Evolutionary conservation across 805 yeast genomes (phyloP).

Genomic region (Kazachstania taianensis): DNA sequence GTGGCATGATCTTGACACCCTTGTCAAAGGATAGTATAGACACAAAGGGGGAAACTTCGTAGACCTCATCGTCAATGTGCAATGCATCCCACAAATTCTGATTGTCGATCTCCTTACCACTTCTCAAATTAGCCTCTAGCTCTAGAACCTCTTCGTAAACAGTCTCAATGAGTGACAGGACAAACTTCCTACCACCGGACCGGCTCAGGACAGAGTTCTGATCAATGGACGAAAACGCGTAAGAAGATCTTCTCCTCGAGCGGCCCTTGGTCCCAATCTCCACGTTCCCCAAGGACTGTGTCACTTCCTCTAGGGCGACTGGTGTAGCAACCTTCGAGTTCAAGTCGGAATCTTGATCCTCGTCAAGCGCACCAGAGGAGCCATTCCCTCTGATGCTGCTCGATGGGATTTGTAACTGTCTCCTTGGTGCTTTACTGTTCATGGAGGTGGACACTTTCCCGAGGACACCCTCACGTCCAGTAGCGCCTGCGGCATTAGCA

Average conservation of each 20-base stretch:
- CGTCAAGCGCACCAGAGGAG: constrained; percentile 12
- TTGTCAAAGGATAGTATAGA: constrained; percentile 76
- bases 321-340: constrained; percentile 7
- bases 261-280: constrained; percentile 19
- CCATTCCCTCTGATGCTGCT: constrained; percentile 6
- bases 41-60: constrained; percentile 66
- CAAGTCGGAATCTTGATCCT: constrained; percentile 5
- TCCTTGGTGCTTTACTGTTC: constrained; percentile 80
- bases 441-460: constrained; percentile 79
- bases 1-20: constrained; percentile 79
- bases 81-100: constrained; percentile 65
- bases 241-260: constrained; percentile 29
- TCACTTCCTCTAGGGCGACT: constrained; percentile 24
- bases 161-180: constrained; percentile 62
- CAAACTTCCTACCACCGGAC: constrained; percentile 40
- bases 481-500: constrained; percentile 33
- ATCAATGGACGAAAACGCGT: constrained; percentile 27
- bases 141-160: constrained; percentile 68
- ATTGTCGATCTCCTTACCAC: constrained; percentile 37
- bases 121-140: constrained; percentile 66
- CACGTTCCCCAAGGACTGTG: constrained; percentile 25
- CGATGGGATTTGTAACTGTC: constrained; percentile 54
- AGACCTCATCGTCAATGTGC: constrained; percentile 52
- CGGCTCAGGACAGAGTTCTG: constrained; percentile 28
- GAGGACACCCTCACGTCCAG: constrained; percentile 66